Percentiles rank a stretch among this genome's conserved stretches.
Evolutionary conservation across 306 rosid genomes (phyloP).

Genomic region (Trifolium fragiferum): DNA sequence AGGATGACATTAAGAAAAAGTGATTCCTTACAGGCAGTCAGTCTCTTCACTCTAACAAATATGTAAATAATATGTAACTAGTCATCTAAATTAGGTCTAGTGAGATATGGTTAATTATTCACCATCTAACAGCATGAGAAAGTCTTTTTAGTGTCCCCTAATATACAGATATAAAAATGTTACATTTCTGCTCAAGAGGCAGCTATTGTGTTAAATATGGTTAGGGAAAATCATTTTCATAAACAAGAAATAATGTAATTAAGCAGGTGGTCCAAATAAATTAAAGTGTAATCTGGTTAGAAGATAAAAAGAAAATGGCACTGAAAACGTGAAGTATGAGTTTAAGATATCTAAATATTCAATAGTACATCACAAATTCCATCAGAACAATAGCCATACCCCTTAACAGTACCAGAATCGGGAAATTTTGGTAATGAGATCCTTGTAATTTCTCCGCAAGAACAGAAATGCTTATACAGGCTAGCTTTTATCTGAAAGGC

Average conservation of each 20-base stretch:
- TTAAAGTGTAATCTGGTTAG: neutral
- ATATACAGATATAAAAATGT: neutral
- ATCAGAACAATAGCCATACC: slow-evolving; percentile 51
- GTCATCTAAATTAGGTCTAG: neutral
- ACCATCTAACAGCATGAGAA: neutral
- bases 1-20: neutral
- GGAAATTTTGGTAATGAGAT: slow-evolving; percentile 61
- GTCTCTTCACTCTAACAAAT: neutral
- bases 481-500: slow-evolving; percentile 57
- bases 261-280: neutral
- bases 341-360: neutral
- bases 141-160: neutral
- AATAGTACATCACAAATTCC: neutral
- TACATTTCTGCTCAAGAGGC: neutral
- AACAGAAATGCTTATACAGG: slow-evolving; percentile 58
- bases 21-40: neutral
- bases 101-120: slow-evolving; percentile 1
- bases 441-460: slow-evolving; percentile 73
- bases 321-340: neutral
- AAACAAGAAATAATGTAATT: neutral
- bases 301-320: slow-evolving; percentile 2
- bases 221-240: neutral
- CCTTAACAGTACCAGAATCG: slow-evolving; percentile 57
- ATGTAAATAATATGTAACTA: slow-evolving; percentile 14
- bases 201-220: neutral